A percentile compares a stretch with the other conserved stretches of the same genome.
Conservation (phyloP, 2,329 filamentous ascomycete genomes). For the Colletotrichum navitas region DNA sequence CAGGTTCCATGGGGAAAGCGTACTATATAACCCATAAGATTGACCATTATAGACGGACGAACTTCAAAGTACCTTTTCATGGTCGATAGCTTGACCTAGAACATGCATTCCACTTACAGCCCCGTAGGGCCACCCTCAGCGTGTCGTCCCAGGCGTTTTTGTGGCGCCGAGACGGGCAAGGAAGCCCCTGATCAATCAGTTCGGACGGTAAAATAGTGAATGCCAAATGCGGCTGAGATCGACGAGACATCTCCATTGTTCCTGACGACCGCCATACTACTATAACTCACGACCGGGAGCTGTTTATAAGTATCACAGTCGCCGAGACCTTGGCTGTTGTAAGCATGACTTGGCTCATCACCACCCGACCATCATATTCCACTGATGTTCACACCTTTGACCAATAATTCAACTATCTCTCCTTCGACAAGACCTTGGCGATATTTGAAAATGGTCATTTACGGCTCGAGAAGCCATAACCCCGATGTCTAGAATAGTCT, state of each 20-base stretch:
- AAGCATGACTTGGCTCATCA: constrained; percentile 28
- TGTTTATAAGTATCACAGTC: constrained; percentile 3
- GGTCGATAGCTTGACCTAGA: neutral
- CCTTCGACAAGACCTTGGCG: constrained; percentile 36
- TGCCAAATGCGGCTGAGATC: constrained; percentile 34
- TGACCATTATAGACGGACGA: neutral
- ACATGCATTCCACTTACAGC: neutral
- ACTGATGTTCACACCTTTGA: neutral
- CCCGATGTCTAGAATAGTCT: neutral
- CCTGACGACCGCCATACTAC: neutral
- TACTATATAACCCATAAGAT: neutral
- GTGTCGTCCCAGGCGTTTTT: neutral
- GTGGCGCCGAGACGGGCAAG: constrained; percentile 25
- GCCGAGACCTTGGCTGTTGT: constrained; percentile 31
- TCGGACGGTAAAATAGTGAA: constrained; percentile 26
- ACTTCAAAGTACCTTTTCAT: neutral
- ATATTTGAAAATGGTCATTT: constrained; percentile 17
- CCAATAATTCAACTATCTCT: constrained; percentile 5
- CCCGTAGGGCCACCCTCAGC: neutral
- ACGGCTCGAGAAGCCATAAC: neutral
- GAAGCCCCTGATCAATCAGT: constrained; percentile 22
- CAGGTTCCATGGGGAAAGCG: neutral
- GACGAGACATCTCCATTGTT: constrained; percentile 6
- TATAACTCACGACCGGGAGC: neutral
- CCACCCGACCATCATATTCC: constrained; percentile 6